A percentile compares a stretch with the other conserved stretches of the same genome.
phyloP scores from a whole-genome alignment of 2,329 filamentous ascomycete species.

The Fusarium brachygibbosum region DNA sequence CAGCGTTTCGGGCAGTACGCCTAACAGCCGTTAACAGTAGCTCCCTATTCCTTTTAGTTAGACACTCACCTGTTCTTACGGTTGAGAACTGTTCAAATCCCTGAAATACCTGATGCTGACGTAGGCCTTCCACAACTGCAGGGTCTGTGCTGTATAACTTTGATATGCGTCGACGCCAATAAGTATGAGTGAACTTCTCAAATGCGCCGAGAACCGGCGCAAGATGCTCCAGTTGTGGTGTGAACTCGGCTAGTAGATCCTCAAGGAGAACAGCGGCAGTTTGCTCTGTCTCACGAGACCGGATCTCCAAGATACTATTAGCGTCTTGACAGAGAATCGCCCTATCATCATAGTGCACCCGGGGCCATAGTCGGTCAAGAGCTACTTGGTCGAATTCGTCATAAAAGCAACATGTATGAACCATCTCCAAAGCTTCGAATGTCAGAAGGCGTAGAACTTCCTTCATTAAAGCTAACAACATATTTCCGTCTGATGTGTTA shows the following conservation, averaged over 20 bases:
- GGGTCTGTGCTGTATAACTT: background rate
- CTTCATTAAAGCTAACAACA: accelerated
- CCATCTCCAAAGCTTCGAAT: background rate
- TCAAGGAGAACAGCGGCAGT: background rate
- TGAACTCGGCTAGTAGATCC: background rate
- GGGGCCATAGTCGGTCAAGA: accelerated
- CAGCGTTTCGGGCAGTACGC: accelerated
- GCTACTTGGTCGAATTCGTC: accelerated
- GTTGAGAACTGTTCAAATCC: too few species aligned
- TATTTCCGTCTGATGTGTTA: accelerated
- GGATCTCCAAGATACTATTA: accelerated
- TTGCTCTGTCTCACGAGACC: background rate
- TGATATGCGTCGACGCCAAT: background rate
- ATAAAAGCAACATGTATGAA: background rate
- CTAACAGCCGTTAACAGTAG: accelerated
- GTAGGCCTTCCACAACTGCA: accelerated
- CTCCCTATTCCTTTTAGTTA: accelerated
- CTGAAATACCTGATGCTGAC: background rate
- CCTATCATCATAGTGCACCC: accelerated
- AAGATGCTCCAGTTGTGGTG: accelerated
- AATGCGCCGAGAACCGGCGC: accelerated
- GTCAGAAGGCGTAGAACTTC: background rate
- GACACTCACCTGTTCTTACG: background rate
- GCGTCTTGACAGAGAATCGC: background rate
- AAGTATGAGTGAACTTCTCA: background rate